These are phyloP conservation scores for Durotheca rogersii DNA, from an alignment of 495 filamentous ascomycete species.

Conservation along the genomic window DNA sequence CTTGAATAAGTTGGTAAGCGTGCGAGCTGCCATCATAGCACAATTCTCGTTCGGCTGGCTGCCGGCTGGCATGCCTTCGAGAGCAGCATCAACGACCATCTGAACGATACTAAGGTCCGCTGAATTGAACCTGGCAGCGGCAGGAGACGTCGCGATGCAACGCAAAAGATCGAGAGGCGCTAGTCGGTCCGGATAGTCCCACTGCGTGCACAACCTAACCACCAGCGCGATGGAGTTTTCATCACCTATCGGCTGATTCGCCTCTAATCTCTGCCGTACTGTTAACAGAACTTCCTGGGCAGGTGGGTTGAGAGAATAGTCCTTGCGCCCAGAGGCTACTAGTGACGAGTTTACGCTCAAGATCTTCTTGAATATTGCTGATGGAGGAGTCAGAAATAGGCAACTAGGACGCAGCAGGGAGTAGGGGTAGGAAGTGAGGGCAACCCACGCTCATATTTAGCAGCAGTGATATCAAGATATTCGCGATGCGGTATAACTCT, in stretches of 20 bases:
- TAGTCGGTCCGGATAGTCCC: slow-evolving; percentile 76
- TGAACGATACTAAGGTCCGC: slow-evolving; percentile 54
- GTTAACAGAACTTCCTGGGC: slow-evolving; percentile 60
- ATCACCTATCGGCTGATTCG: slow-evolving; percentile 37
- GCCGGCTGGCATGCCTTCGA: slow-evolving; percentile 37
- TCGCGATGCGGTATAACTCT: slow-evolving; percentile 75
- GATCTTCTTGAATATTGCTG: slow-evolving; percentile 72
- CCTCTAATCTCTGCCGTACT: slow-evolving; percentile 60
- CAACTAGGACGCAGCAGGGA: neutral
- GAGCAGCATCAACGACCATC: slow-evolving; percentile 52
- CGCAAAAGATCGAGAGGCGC: slow-evolving; percentile 85
- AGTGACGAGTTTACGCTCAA: slow-evolving; percentile 68
- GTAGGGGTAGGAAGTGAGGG: slow-evolving; percentile 38
- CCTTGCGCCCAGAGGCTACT: slow-evolving; percentile 67
- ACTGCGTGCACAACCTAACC: slow-evolving; percentile 66
- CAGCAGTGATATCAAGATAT: slow-evolving; percentile 69
- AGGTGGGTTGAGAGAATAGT: slow-evolving; percentile 68
- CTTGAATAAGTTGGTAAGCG: slow-evolving; percentile 84
- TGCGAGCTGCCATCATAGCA: slow-evolving; percentile 80
- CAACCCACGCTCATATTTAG: slow-evolving; percentile 45
- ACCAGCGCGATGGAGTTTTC: slow-evolving; percentile 56
- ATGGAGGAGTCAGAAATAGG: slow-evolving; percentile 49
- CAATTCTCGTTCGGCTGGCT: slow-evolving; percentile 61
- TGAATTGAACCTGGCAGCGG: slow-evolving; percentile 53
- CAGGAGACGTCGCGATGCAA: slow-evolving; percentile 67